Percentiles rank a stretch among this genome's conserved stretches.
phyloP scores from a whole-genome alignment of 257 asterid genomes.

The Solanum chilense region DNA sequence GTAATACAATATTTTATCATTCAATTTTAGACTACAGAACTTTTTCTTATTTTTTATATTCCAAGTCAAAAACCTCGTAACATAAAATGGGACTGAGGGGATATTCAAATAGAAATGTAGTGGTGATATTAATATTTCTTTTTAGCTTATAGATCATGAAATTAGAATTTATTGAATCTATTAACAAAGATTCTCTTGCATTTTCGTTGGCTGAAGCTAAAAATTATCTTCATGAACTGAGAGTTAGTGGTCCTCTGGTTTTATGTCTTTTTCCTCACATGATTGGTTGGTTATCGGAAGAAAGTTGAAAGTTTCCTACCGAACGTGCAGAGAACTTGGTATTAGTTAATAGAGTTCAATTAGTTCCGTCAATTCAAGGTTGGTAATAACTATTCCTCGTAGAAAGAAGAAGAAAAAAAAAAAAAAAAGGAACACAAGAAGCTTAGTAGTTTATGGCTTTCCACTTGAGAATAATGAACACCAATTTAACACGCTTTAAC shows the following conservation, averaged over 20 bases:
- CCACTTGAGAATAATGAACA: not conserved
- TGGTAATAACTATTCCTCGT: not conserved
- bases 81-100: too few relatives aligned
- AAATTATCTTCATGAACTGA: not conserved
- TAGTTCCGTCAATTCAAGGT: not conserved
- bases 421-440: not conserved
- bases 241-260: not conserved
- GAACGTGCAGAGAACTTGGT: not conserved
- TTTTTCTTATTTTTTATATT: too few relatives aligned
- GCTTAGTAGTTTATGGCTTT: not conserved
- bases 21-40: too few relatives aligned
- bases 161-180: not conserved
- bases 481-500: not conserved
- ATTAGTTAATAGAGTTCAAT: not conserved
- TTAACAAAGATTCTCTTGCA: not conserved
- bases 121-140: not conserved
- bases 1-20: too few relatives aligned
- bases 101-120: not conserved
- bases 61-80: too few relatives aligned
- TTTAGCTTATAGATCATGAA: not conserved
- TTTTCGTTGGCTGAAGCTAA: not conserved
- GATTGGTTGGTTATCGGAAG: not conserved
- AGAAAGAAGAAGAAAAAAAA: not conserved
- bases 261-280: not conserved
- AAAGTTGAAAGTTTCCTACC: not conserved